phyloP scores from a whole-genome alignment of 768 basidiomycete genomes.

The Podaxis sp. region DNA sequence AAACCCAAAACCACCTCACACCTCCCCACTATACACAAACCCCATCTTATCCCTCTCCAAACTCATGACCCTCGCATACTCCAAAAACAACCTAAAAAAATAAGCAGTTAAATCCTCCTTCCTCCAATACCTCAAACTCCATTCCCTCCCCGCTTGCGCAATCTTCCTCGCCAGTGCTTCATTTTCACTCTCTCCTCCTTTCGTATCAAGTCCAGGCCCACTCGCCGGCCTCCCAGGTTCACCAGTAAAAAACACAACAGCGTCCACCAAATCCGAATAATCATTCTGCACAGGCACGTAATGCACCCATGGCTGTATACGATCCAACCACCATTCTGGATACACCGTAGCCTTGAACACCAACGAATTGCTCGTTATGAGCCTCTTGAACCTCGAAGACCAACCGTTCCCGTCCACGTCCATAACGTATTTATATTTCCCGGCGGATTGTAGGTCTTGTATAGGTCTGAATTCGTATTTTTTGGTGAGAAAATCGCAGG shows the following conservation, averaged over 20 bases:
- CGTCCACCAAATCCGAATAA: conserved; percentile 67
- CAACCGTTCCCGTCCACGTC: conserved; percentile 65
- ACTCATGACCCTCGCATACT: conserved; percentile 17
- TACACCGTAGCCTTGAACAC: conserved; percentile 66
- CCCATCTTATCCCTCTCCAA: conserved; percentile 14
- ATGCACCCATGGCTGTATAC: conserved; percentile 66
- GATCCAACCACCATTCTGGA: conserved; percentile 64
- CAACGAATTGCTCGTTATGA: conserved; percentile 57
- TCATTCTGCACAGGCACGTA: conserved; percentile 71
- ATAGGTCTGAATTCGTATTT: conserved; percentile 49
- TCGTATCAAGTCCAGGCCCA: no score
- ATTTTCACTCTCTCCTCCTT: conserved; percentile 54
- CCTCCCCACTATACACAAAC: conserved; percentile 11
- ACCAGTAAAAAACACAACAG: conserved; percentile 67
- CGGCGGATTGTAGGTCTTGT: conserved; percentile 47
- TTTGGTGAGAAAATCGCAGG: conserved; percentile 42
- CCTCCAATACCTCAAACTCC: conserved; percentile 61
- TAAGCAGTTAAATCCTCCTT: conserved; percentile 60
- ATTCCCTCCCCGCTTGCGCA: conserved; percentile 53
- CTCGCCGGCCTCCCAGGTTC: conserved; percentile 14
- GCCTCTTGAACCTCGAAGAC: conserved; percentile 60
- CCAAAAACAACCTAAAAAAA: conserved; percentile 45
- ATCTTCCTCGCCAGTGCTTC: conserved; percentile 57
- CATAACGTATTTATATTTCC: conserved; percentile 58
- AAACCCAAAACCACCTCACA: neutral